phyloP scores from a whole-genome alignment of 345 rosid species.

The Eucalyptus curtisii region DNA sequence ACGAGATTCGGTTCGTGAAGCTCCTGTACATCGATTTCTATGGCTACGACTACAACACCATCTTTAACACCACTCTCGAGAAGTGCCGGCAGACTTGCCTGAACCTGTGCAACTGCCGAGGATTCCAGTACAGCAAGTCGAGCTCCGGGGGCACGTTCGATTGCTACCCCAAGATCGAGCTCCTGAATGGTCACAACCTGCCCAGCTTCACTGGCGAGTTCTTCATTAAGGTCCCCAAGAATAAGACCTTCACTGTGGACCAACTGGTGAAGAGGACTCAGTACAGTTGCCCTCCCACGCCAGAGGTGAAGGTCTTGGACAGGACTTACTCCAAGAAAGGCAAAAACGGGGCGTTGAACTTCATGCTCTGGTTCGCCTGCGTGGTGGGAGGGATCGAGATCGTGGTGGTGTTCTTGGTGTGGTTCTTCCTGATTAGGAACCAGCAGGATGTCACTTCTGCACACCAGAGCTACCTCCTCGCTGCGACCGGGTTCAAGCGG shows the following conservation, averaged over 20 bases:
- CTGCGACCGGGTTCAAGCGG: constrained; percentile 12
- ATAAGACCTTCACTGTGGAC: neutral
- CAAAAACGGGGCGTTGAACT: neutral
- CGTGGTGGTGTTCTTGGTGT: constrained; percentile 1
- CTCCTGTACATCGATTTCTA: constrained; percentile 4
- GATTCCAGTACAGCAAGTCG: neutral
- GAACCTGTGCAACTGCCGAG: constrained; percentile 3
- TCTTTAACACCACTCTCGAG: neutral
- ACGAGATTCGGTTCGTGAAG: neutral
- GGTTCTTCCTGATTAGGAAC: constrained; percentile 4
- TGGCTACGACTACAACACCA: neutral
- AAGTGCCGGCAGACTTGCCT: neutral
- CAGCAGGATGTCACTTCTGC: neutral
- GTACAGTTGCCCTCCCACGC: neutral
- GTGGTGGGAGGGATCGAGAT: constrained; percentile 19
- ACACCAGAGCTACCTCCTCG: neutral
- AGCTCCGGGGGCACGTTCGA: neutral
- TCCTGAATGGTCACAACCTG: constrained; percentile 6
- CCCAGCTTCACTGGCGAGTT: constrained; percentile 1
- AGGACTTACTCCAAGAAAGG: neutral
- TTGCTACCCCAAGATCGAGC: constrained; percentile 4
- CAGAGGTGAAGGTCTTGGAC: neutral
- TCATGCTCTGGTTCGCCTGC: constrained; percentile 13
- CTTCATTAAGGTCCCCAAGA: constrained; percentile 11
- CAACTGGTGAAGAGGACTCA: neutral